Evolutionary conservation across 1,284 basidiomycete genomes (phyloP).

Genomic region (Coniophora puteana): DNA sequence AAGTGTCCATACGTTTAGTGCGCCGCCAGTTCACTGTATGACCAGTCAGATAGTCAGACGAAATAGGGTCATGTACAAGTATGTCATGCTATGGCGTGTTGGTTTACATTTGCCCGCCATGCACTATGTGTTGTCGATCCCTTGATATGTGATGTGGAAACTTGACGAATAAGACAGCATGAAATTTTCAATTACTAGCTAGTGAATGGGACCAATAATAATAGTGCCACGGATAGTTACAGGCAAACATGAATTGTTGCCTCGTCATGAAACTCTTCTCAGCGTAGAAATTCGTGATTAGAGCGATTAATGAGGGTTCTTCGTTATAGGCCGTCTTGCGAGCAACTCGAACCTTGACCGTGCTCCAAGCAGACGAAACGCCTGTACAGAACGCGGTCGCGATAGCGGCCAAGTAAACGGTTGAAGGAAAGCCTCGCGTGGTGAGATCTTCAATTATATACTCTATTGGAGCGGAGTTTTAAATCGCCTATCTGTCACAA

Average conservation of each 20-base stretch:
- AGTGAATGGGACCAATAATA: slow-evolving; percentile 19
- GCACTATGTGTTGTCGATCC: not conserved
- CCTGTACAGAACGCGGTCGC: slow-evolving; percentile 44
- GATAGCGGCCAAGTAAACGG: slow-evolving; percentile 39
- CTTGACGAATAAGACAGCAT: not conserved
- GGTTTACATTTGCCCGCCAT: too few relatives aligned
- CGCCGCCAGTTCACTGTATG: too few relatives aligned
- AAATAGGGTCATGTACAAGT: too few relatives aligned
- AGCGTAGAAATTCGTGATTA: slow-evolving; percentile 59
- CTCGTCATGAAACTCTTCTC: slow-evolving; percentile 80
- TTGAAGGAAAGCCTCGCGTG: slow-evolving; percentile 9
- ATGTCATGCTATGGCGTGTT: too few relatives aligned
- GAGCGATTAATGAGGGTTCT: slow-evolving; percentile 76
- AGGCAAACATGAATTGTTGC: slow-evolving; percentile 35
- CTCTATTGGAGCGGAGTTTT: slow-evolving; percentile 16
- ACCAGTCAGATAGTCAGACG: too few relatives aligned
- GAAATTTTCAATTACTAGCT: not conserved
- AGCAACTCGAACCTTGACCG: slow-evolving; percentile 34
- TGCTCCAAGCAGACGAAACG: slow-evolving; percentile 55
- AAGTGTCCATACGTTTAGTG: too few relatives aligned
- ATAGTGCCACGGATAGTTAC: not conserved
- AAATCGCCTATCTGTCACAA: slow-evolving; percentile 14
- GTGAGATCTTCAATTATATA: slow-evolving; percentile 16
- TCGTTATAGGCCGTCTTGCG: slow-evolving; percentile 49
- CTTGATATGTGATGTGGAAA: not conserved